Conservation (phyloP, 345 rosid species). For the Citrus glauca region DNA sequence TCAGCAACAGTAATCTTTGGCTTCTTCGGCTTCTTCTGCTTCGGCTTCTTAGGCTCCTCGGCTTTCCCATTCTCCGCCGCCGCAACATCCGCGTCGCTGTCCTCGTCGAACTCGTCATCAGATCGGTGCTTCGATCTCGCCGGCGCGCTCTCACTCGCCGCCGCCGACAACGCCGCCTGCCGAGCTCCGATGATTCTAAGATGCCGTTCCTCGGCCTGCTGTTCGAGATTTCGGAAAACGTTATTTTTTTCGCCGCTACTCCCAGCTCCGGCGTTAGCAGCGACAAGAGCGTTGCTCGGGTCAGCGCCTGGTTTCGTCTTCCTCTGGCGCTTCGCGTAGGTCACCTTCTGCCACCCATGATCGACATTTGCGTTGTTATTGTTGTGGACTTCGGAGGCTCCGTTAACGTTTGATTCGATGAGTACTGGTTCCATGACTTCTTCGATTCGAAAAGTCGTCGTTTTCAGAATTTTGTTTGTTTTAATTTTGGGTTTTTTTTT, state of each 20-base stretch:
- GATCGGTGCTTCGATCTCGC: conserved; percentile 37
- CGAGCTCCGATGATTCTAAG: conserved; percentile 38
- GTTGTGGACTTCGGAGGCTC: conserved; percentile 21
- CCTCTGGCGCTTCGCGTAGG: conserved; percentile 57
- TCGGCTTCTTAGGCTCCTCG: conserved; percentile 35
- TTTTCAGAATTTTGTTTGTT: background rate
- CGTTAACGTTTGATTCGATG: conserved; percentile 31
- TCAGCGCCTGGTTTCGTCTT: conserved; percentile 40
- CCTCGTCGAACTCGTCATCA: conserved; percentile 33
- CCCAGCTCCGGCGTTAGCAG: conserved; percentile 7
- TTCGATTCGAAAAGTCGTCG: background rate
- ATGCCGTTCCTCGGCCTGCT: conserved; percentile 52
- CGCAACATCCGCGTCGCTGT: conserved; percentile 38
- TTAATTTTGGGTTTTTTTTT: background rate
- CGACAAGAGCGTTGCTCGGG: background rate
- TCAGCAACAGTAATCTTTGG: conserved; percentile 65
- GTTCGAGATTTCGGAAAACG: conserved; percentile 47
- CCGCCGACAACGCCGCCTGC: conserved; percentile 17
- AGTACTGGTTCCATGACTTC: conserved; percentile 23
- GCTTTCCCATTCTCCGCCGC: conserved; percentile 25
- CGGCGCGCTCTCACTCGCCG: conserved; percentile 2
- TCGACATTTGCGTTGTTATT: conserved; percentile 26
- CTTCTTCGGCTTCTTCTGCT: conserved; percentile 63
- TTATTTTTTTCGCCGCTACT: conserved; percentile 25
- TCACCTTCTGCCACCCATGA: conserved; percentile 77